phyloP scores from a whole-genome alignment of 805 yeast genomes.

The Hanseniaspora occidentalis region DNA sequence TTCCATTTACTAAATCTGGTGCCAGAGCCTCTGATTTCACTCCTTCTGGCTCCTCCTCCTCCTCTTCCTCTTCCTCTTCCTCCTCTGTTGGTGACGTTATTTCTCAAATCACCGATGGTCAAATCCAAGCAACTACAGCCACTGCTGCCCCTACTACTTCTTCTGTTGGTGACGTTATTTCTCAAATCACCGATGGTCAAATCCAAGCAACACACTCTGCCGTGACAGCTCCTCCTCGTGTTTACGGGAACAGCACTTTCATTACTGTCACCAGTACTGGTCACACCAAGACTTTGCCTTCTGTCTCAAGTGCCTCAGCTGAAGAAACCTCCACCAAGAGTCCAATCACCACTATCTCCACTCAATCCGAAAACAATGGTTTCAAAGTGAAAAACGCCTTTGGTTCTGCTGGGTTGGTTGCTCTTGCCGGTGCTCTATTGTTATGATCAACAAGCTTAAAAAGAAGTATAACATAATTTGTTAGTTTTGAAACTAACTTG shows the following conservation, averaged over 20 bases:
- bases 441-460: constrained; percentile 7
- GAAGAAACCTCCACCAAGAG: background rate
- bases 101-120: constrained; percentile 10
- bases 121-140: constrained; percentile 9
- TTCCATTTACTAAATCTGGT: constrained; percentile 12
- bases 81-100: constrained; percentile 4
- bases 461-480: background rate
- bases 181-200: constrained; percentile 11
- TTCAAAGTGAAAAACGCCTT: constrained; percentile 18
- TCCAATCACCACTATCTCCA: background rate
- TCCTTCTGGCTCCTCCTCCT: constrained; percentile 7
- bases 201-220: constrained; percentile 9
- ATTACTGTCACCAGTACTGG: background rate
- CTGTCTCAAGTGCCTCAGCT: background rate
- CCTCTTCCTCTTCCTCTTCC: constrained; percentile 6
- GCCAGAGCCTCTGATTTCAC: constrained; percentile 12
- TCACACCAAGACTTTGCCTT: constrained; percentile 1
- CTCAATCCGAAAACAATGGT: constrained; percentile 13
- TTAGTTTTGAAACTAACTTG: too few species aligned
- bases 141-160: constrained; percentile 5
- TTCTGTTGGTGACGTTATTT: constrained; percentile 4
- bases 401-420: constrained; percentile 13
- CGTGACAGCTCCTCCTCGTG: constrained; percentile 4
- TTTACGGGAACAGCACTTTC: constrained; percentile 6
- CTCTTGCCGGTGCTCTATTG: constrained; percentile 25